Percentiles rank a stretch among this genome's conserved stretches.
phyloP scores from a whole-genome alignment of 192 early-diverging fungal genomes.

The Paraglomus brasilianum region DNA sequence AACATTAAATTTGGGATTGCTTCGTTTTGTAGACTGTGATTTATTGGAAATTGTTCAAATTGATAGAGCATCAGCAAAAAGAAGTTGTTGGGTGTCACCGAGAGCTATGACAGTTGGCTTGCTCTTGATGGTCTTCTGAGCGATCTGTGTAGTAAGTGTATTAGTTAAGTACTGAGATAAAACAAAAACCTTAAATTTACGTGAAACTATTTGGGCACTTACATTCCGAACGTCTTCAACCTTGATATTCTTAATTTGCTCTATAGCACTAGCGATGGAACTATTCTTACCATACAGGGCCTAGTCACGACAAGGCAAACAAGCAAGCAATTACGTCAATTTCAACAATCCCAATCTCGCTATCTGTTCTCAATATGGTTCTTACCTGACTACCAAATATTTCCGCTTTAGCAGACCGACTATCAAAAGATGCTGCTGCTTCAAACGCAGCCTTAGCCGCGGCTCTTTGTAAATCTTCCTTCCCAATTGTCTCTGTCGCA shows the following conservation, averaged over 20 bases:
- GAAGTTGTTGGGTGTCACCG: conserved; percentile 70
- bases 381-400: conserved; percentile 49
- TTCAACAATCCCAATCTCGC: conserved; percentile 20
- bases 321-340: conserved; percentile 29
- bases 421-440: conserved; percentile 46
- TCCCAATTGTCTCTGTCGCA: conserved; percentile 45
- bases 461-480: conserved; percentile 62
- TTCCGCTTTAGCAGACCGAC: conserved; percentile 48
- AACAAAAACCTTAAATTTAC: conserved; percentile 15
- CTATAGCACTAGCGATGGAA: conserved; percentile 40
- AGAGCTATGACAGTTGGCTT: conserved; percentile 77
- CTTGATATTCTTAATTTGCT: conserved; percentile 54
- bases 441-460: conserved; percentile 64
- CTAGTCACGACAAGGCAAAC: conserved; percentile 37
- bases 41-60: neutral
- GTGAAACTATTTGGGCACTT: conserved; percentile 13
- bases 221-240: conserved; percentile 63
- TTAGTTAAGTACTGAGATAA: neutral
- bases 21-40: too few relatives aligned
- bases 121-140: conserved; percentile 61
- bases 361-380: conserved; percentile 30
- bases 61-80: conserved; percentile 72
- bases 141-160: conserved; percentile 44
- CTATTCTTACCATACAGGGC: conserved; percentile 37
- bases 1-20: too few relatives aligned